Percentiles rank a stretch among this genome's conserved stretches.
Evolutionary conservation across 768 basidiomycete species (phyloP).

Genomic region (Agrocybe praecox): DNA sequence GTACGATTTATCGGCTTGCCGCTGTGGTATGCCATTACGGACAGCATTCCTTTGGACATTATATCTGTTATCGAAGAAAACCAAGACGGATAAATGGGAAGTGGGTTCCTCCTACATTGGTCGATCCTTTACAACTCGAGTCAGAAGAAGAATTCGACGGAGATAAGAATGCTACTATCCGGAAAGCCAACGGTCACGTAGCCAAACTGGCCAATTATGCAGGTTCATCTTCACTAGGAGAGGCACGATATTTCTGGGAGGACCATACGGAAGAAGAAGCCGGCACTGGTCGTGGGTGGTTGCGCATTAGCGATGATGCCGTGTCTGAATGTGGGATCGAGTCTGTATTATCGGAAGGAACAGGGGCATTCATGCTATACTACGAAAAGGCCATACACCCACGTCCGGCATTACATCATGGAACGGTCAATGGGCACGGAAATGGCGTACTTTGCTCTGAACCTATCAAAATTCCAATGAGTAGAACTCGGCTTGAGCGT

Average conservation of each 20-base stretch:
- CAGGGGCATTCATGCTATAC: slow-evolving; percentile 89
- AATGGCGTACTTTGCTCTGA: neutral
- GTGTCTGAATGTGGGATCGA: slow-evolving; percentile 79
- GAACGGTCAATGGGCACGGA: neutral
- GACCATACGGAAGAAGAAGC: slow-evolving; percentile 40
- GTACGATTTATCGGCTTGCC: slow-evolving; percentile 82
- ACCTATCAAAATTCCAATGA: neutral
- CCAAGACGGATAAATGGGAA: slow-evolving; percentile 56
- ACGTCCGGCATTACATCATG: slow-evolving; percentile 24
- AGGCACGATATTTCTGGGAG: slow-evolving; percentile 55
- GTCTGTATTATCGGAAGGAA: slow-evolving; percentile 71
- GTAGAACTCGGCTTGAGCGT: slow-evolving; percentile 9
- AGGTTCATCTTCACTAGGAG: slow-evolving; percentile 20
- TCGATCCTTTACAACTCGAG: slow-evolving; percentile 29
- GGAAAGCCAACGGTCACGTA: slow-evolving; percentile 6
- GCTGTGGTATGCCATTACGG: slow-evolving; percentile 94
- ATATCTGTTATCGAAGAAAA: slow-evolving; percentile 87
- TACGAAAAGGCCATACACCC: slow-evolving; percentile 70
- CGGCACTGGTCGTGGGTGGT: slow-evolving; percentile 73
- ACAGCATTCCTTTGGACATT: slow-evolving; percentile 92
- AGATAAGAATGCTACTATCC: slow-evolving; percentile 12
- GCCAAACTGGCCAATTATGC: slow-evolving; percentile 5
- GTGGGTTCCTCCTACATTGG: slow-evolving; percentile 35
- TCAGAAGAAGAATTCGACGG: slow-evolving; percentile 21
- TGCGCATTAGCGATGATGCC: slow-evolving; percentile 85